Conservation (phyloP, 148 eudicot species). For the Mesembryanthemum crystallinum region DNA sequence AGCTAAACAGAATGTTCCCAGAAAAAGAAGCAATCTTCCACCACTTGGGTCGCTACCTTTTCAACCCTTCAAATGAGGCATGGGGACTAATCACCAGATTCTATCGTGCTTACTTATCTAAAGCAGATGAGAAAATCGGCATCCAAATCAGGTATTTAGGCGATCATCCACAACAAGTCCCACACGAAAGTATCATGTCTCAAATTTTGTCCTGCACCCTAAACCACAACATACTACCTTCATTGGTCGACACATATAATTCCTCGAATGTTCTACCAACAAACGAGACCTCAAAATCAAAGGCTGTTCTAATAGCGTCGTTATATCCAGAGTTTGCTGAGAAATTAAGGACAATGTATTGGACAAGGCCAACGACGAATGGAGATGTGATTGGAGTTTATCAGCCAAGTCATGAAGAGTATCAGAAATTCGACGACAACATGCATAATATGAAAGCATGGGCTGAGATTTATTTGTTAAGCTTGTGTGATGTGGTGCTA, state of each 20-base stretch:
- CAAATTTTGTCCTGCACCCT: constrained; percentile 52
- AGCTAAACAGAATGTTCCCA: constrained; percentile 51
- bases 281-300: constrained; percentile 25
- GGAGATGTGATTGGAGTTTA: constrained; percentile 58
- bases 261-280: background rate
- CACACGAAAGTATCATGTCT: constrained; percentile 47
- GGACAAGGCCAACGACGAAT: constrained; percentile 49
- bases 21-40: constrained; percentile 57
- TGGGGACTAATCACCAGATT: constrained; percentile 76
- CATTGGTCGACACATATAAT: constrained; percentile 22
- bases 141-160: constrained; percentile 62
- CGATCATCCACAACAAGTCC: constrained; percentile 17
- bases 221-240: constrained; percentile 53
- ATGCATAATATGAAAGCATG: constrained; percentile 65
- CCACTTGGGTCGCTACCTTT: constrained; percentile 63
- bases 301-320: constrained; percentile 59
- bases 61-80: constrained; percentile 64
- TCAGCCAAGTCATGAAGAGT: constrained; percentile 73
- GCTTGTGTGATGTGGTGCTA: constrained; percentile 70
- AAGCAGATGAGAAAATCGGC: constrained; percentile 61
- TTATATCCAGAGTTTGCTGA: constrained; percentile 54
- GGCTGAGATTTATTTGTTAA: constrained; percentile 83
- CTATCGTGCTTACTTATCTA: constrained; percentile 60
- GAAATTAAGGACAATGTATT: constrained; percentile 37
- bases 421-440: constrained; percentile 50